Evolutionary conservation across 306 rosid genomes (phyloP), one percentile per base, ranked within the genome.

Genomic region (Lathyrus aphaca): DNA sequence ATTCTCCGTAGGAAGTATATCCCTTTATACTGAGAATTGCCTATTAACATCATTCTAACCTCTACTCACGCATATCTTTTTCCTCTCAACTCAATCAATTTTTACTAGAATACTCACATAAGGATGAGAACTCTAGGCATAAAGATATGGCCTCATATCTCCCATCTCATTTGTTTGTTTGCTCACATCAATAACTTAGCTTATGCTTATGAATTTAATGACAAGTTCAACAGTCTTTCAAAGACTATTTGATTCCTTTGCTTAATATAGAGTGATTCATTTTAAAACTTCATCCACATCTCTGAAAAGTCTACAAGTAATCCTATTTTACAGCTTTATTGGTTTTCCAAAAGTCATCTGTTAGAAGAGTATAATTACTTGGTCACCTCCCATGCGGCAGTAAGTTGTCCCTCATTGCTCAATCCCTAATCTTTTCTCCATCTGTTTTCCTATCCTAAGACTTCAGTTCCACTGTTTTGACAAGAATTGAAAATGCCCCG

Each of bases 351-450:
- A 40, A 42, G 27, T 43, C 69, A 61, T 46, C 58, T 16, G 10
- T 30, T 65, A 58, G 55, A 66, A 74, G 64, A 55, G 30, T 64
- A 54, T 54, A 54, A 50, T 63, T 23, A 37, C 59, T 59, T 62
- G 64, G 45, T 17, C 21, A 37, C 57, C 63, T 74, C 42, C 55
- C 69, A 54, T 39, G 7, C 12, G 25, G 8, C 29, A 48, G 13
- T 27, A 21, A 51, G 1, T 16, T 56, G 46, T 29, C 70, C 68
- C 65, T 29, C 65, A 17, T 27, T 21, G 43, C 21, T 49, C 74
- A 66, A 72, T 66, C 69, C 44, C 66, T 60, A 70, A 64, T 69
- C 25, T 66, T 39, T 66, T 66, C n/a, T 38, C 63, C 64, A 18
- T 16, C 19, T 18, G 10, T n/a, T 40, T 58, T 67, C 46, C 71